Percentiles rank a stretch among this genome's conserved stretches.
phyloP scores from a whole-genome alignment of 2,329 filamentous ascomycete genomes.

The Harringtonia lauricola region DNA sequence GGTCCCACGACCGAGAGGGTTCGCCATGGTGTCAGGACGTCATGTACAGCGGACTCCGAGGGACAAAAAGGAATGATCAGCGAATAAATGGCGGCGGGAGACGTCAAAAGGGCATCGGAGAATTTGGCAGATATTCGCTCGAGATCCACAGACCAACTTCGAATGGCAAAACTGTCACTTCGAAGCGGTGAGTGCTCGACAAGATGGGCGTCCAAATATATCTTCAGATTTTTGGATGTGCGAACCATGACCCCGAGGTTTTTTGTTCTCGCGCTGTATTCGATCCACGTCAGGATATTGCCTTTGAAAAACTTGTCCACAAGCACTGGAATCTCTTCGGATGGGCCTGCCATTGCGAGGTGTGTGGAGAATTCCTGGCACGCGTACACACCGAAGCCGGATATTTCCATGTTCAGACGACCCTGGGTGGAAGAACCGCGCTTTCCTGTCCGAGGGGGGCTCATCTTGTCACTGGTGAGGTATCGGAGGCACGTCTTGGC shows the following conservation, averaged over 20 bases:
- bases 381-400: conserved; percentile 18
- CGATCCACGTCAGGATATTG: conserved; percentile 26
- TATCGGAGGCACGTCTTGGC: conserved; percentile 23
- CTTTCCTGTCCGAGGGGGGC: conserved; percentile 17
- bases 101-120: conserved; percentile 15
- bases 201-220: conserved; percentile 12
- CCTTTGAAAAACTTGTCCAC: conserved; percentile 19
- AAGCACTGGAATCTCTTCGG: conserved; percentile 12
- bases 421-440: conserved; percentile 4
- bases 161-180: conserved; percentile 12
- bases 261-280: conserved; percentile 14
- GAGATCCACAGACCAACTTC: conserved; percentile 20
- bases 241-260: conserved; percentile 8
- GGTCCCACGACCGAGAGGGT: conserved; percentile 15
- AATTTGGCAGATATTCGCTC: conserved; percentile 20
- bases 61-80: conserved; percentile 22
- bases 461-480: conserved; percentile 22
- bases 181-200: conserved; percentile 11
- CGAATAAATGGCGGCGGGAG: conserved; percentile 20
- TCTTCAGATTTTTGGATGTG: conserved; percentile 8
- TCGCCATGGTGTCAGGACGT: conserved; percentile 2
- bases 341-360: conserved; percentile 16
- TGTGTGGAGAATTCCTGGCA: conserved; percentile 22
- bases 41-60: conserved; percentile 3
- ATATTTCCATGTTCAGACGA: conserved; percentile 3